Base-by-base conservation (phyloP, 179 eudicot genomes). In the Silene vulgaris region DNA sequence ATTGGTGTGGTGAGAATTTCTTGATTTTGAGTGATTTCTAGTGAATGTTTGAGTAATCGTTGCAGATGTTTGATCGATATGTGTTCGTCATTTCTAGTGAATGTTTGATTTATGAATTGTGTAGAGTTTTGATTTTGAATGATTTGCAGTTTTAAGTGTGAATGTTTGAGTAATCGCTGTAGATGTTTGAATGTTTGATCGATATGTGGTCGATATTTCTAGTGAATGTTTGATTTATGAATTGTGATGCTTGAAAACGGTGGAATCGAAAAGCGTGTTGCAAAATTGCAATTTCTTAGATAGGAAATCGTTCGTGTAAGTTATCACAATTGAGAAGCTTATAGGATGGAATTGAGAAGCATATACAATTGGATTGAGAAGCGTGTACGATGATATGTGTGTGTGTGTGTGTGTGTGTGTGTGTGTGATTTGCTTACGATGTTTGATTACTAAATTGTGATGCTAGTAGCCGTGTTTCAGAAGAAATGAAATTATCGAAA, bases 1-100 rank as follows among this genome's bases (percentile, higher is more conserved):
- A 94, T 69, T 90, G 92, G 83, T 94, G 96, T 74, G 98, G 97
- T 94, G 71, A 64, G 83, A n/a, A 50, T 1, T 43, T 62, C 32
- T 14, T 71, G 5, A 32, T 29, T n/a, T n/a, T 35, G 0, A 65
- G 13, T 62, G 0, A 37, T 71, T 19, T 30, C 52, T 14, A n/a
- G 11, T 71, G 9, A n/a, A 19, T 45, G n/a, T 45, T 57, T 20
- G 4, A 5, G 62, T 29, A 9, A 17, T 48, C 17, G 26, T 14
- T 23, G 1, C 8, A 0, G 3, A 57, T 54, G 19, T 13, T 7
- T 16, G 59, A 54, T 54, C 59, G 19, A 8, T 56, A 72, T 16
- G 52, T 43, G 30, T 30, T 68, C 12, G 48, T 43, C 12, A 17
- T 32, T 35, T 32, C 13, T 35, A 5, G 35, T 21, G 14, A 69